Base-by-base conservation (phyloP, 495 filamentous ascomycete genomes). In the Amniculicola lignicola region DNA sequence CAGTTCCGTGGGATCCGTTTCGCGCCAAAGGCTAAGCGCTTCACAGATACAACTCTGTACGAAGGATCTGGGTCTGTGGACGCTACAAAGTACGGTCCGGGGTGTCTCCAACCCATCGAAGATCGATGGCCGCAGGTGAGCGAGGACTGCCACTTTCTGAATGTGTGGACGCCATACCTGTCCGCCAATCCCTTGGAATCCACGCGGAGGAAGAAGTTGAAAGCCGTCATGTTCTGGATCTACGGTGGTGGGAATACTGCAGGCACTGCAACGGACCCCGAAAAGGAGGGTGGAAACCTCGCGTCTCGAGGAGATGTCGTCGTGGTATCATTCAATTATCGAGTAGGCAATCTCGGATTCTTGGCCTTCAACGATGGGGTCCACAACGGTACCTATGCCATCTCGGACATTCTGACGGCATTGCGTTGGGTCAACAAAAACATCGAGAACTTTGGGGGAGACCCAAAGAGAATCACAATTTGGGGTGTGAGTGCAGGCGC, bases 401-500 rank as follows among this genome's bases (percentile, higher is more conserved):
- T 65, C 14, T 58, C 59, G 12, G 62, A 65, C 31, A 38, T 47
- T 12, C 40, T 62, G 25, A 49, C 62, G 36, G 59, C 39, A 36
- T 39, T 44, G 57, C 48, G 55, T 50, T 67, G 64, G 64, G 56
- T 56, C 16, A 52, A 59, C 12, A 58, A 58, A 31, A 51, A 67
- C 39, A 67, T 67, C 29, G 23, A 33, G 1, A 37, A 38, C 6
- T 67, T 67, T 53, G 64, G 64, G 19, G 64, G 64, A n/a, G 57
- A 67, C 36, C 64, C 64, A 2, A 43, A 44, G 11, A 51, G 61
- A 7, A 53, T 67, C 7, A 54, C 31, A 19, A 65, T 69, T 43
- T 72, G 61, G 68, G 74, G 65, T 27, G 67, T 59, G 48, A 66
- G 66, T 19, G 79, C 79, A 15, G 78, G 81, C 12, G 81, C 69